Base-by-base conservation (phyloP, 2,329 filamentous ascomycete species). In the Rutstroemia sydowiana region DNA sequence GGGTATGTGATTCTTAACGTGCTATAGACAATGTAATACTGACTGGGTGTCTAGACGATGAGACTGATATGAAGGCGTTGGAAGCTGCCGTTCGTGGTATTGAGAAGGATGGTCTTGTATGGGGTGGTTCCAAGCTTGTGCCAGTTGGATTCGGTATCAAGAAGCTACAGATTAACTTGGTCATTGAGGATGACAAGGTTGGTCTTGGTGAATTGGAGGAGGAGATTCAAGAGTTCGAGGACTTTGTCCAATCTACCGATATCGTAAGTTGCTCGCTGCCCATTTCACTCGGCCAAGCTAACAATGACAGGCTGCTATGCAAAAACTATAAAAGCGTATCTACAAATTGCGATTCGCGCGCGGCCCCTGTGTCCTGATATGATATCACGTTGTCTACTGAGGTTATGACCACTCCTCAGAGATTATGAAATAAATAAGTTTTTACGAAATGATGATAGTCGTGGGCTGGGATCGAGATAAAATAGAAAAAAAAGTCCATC, bases 131-230 rank as follows among this genome's bases (percentile, higher is more conserved):
- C 71, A 88, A 93, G 79, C 78, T 95, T 61, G 85, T 95, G 48
- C 72, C 91, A 61, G 85, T 98, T 66, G 92, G 91, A 68, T 98
- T 88, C 80, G 93, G 93, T 79, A 95, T 98, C 79, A 93, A 88
- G 81, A 97, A 97, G 83, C 84, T 98, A 59, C 92, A 97, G 82
- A 95, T 98, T 79, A 97, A 88, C 85, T 75, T 97, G 64, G 90
- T 97, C 65, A 77, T 97, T 61, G 93, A 97, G 79, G 93, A 98
- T 71, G 92, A 97, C 62, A 96, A 96, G 82, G 73, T 98, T 69
- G 91, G 88, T 62, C 71, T 88, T 60, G 81, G 85, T 64, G 92
- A 96, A 58, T 84, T 98, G 63, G 82, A 95, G 79, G 83, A 88
- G 70, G 67, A 87, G 77, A 95, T 97, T 66, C 80, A 82, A 20